Evolutionary conservation across 1,139 yeast species (phyloP).

Genomic region (Diutina sp.): DNA sequence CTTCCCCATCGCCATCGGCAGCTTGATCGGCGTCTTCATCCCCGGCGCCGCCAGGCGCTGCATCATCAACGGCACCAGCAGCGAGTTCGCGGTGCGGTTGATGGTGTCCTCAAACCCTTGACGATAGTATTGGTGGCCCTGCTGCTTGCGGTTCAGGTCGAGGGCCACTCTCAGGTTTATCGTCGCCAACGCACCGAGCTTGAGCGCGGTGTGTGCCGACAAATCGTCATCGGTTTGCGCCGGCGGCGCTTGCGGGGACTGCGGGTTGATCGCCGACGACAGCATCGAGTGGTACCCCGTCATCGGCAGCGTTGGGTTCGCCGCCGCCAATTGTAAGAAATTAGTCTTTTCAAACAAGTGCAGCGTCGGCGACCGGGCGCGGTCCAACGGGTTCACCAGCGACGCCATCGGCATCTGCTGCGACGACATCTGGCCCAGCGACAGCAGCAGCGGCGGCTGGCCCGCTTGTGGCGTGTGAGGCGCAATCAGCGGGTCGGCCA

Average conservation of each 20-base stretch:
- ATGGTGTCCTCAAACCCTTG: conserved; percentile 20
- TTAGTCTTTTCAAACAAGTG: conserved; percentile 33
- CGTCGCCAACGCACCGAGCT: conserved; percentile 52
- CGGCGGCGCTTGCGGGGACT: conserved; percentile 5
- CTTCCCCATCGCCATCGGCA: conserved; percentile 1
- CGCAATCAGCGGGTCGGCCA: conserved; percentile 24
- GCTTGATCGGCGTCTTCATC: conserved; percentile 3
- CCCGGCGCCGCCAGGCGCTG: conserved; percentile 7
- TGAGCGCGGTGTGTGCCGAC: conserved; percentile 29
- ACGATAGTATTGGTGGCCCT: conserved; percentile 6
- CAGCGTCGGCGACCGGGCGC: conserved; percentile 31
- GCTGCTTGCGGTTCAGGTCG: conserved; percentile 36
- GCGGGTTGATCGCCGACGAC: conserved; percentile 8
- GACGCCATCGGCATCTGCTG: conserved; percentile 2
- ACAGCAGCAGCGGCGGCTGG: conserved; percentile 33
- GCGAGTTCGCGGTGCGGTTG: conserved; percentile 23
- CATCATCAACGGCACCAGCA: conserved; percentile 21
- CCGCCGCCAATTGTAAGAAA: conserved; percentile 33
- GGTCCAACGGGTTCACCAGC: conserved; percentile 11
- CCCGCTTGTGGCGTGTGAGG: conserved; percentile 5
- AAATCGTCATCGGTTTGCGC: conserved; percentile 16
- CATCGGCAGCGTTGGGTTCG: conserved; percentile 14
- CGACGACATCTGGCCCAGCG: conserved; percentile 4
- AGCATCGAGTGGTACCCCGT: conserved; percentile 8
- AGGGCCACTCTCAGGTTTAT: conserved; percentile 48